Conservation (phyloP, 2,329 filamentous ascomycete species). For the Xylariaceae sp. region DNA sequence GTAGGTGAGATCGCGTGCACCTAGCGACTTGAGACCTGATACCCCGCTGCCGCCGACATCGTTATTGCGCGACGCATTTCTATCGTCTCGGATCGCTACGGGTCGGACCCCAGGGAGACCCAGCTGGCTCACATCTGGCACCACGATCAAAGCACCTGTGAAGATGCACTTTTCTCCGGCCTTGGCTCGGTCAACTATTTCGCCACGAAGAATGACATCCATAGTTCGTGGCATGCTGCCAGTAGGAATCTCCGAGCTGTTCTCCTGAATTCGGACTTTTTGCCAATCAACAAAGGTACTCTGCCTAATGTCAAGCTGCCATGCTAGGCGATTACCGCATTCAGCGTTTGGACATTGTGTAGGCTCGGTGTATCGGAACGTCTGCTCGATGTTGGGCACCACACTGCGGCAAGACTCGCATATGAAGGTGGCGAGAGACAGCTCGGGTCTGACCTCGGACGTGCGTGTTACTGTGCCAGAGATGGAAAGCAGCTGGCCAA, state of each 20-base stretch:
- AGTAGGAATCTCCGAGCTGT: conserved; percentile 95
- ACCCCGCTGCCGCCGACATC: conserved; percentile 84
- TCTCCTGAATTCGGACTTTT: conserved; percentile 96
- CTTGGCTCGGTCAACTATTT: conserved; percentile 96
- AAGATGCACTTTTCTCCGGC: conserved; percentile 98
- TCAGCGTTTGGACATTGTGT: conserved; percentile 87
- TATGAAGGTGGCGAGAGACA: conserved; percentile 86
- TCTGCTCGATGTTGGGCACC: conserved; percentile 90
- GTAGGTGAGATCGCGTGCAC: conserved; percentile 93
- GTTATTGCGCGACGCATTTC: conserved; percentile 65
- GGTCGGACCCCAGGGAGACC: conserved; percentile 81
- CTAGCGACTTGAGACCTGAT: conserved; percentile 82
- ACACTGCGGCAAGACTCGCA: conserved; percentile 84
- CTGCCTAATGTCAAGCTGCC: conserved; percentile 93
- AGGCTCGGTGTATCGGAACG: conserved; percentile 94
- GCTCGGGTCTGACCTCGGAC: conserved; percentile 90
- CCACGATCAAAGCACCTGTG: conserved; percentile 91
- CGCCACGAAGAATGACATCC: conserved; percentile 92
- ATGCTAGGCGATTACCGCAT: conserved; percentile 87
- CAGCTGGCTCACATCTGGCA: conserved; percentile 93
- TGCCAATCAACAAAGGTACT: conserved; percentile 99
- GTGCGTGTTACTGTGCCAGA: conserved; percentile 96
- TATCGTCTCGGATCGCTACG: conserved; percentile 79
- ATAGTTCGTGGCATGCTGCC: conserved; percentile 98
- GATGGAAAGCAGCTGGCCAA: conserved; percentile 90